These are phyloP conservation scores for Nepenthes mirabilis DNA, from an alignment of 148 eudicot species.

Conservation along the genomic window DNA sequence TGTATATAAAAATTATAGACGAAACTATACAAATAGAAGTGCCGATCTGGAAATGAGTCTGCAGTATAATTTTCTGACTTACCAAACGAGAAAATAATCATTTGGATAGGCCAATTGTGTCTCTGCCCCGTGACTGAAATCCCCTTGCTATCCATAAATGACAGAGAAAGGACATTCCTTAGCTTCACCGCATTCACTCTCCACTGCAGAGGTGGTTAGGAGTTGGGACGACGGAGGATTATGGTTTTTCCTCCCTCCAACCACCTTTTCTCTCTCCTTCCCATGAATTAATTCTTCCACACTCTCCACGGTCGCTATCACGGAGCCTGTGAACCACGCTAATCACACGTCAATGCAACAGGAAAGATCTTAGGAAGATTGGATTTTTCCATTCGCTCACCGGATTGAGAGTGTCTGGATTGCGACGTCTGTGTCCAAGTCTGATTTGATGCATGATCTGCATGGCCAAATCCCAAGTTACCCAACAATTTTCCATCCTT, in stretches of 20 bases:
- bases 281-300: background rate
- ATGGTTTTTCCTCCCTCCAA: background rate
- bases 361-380: background rate
- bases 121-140: background rate
- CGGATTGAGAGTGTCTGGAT: no score
- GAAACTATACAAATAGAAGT: no score
- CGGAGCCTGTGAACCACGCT: no score
- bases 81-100: background rate
- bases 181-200: background rate
- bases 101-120: background rate
- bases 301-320: background rate
- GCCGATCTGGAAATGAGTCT: no score
- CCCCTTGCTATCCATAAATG: no score
- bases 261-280: background rate
- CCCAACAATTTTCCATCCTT: no score
- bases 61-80: background rate
- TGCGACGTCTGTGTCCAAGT: no score
- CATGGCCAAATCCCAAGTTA: no score
- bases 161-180: background rate
- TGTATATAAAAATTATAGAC: no score
- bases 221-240: slow-evolving; percentile 1
- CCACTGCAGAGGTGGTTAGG: background rate
- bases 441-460: no score
- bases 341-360: background rate
- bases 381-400: background rate